A percentile compares a stretch with the other conserved stretches of the same genome.
Evolutionary conservation across 2,329 filamentous ascomycete genomes (phyloP).

Genomic region (Fusarium chaquense): DNA sequence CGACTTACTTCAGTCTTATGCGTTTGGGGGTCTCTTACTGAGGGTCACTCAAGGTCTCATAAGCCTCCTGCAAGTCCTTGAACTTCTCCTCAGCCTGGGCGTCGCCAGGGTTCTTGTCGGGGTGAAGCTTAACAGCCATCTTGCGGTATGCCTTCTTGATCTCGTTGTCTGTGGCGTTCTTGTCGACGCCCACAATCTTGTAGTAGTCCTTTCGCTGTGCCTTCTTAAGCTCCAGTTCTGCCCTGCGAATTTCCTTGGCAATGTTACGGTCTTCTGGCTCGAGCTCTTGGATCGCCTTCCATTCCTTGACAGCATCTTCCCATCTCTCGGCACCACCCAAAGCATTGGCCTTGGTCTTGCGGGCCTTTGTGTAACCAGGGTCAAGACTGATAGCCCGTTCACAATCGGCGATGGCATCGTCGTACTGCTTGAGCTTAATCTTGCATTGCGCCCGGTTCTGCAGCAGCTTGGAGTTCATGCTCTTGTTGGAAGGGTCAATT

Average conservation of each 20-base stretch:
- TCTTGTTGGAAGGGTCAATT: constrained; percentile 88
- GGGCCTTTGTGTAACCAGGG: constrained; percentile 86
- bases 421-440: constrained; percentile 85
- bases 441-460: constrained; percentile 92
- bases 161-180: constrained; percentile 83
- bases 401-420: constrained; percentile 85
- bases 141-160: constrained; percentile 99
- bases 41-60: constrained; percentile 93
- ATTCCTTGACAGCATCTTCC: constrained; percentile 91
- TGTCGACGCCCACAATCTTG: constrained; percentile 91
- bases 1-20: not conserved
- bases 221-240: constrained; percentile 97
- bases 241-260: constrained; percentile 85
- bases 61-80: constrained; percentile 98
- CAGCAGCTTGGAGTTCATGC: constrained; percentile 93
- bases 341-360: constrained; percentile 93
- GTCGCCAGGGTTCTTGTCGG: constrained; percentile 96
- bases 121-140: constrained; percentile 92
- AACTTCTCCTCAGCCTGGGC: constrained; percentile 88
- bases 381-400: constrained; percentile 86
- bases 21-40: constrained; percentile 70
- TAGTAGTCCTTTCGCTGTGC: constrained; percentile 98
- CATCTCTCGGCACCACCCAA: constrained; percentile 86
- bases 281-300: constrained; percentile 85
- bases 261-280: constrained; percentile 86